A percentile compares a stretch with the other conserved stretches of the same genome.
phyloP scores from a whole-genome alignment of 2,329 filamentous ascomycete species.

The Pseudogymnoascus sp. region DNA sequence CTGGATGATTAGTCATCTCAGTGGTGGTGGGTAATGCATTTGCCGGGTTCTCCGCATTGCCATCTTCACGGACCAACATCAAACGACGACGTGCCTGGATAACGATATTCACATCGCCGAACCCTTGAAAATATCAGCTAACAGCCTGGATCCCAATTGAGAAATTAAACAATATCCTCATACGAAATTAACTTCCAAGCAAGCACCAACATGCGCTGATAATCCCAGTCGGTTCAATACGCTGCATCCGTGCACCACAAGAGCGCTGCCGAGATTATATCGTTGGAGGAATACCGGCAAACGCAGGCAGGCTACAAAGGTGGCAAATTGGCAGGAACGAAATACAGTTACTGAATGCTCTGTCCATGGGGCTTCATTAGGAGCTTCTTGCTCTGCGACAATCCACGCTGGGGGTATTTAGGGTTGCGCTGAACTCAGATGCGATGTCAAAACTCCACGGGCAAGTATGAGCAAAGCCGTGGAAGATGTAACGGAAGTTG shows the following conservation, averaged over 20 bases:
- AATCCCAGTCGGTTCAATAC: neutral
- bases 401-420: neutral
- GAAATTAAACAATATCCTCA: neutral
- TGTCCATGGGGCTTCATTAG: neutral
- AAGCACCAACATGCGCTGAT: neutral
- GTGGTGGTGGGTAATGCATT: neutral
- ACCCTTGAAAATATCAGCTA: neutral
- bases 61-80: neutral
- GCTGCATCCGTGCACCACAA: neutral
- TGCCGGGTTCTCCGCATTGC: neutral
- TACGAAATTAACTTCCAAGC: neutral
- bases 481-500: neutral
- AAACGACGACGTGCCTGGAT: neutral
- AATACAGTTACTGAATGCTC: neutral
- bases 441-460: neutral
- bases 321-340: neutral
- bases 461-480: slow-evolving; percentile 5
- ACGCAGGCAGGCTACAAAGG: neutral
- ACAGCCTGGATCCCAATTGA: neutral
- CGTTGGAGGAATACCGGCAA: neutral
- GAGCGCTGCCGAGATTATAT: neutral
- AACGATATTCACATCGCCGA: neutral
- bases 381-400: slow-evolving; percentile 1
- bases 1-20: neutral
- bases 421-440: neutral